These are phyloP conservation scores for Artemisia argyi DNA, from an alignment of 129 eudicot species.

Conservation along the genomic window DNA sequence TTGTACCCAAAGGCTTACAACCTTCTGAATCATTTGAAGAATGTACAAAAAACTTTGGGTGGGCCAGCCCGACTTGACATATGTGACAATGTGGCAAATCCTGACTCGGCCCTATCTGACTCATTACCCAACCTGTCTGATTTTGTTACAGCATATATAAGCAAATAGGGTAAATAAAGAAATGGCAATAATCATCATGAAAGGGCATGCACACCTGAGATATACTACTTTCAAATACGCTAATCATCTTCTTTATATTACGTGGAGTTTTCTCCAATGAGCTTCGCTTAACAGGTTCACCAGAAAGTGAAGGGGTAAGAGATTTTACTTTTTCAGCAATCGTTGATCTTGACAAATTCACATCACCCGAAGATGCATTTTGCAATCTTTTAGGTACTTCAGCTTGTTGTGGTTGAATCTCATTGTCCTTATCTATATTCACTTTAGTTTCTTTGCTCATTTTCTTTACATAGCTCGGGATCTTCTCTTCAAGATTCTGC, in stretches of 20 bases:
- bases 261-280: constrained; percentile 48
- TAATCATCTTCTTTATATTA: constrained; percentile 76
- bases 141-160: background rate
- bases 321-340: constrained; percentile 33
- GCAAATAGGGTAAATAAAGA: background rate
- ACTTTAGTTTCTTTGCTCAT: no score
- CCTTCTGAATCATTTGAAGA: no score
- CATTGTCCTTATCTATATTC: no score
- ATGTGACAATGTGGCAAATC: background rate
- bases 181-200: background rate
- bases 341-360: constrained; percentile 31
- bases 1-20: constrained; percentile 11
- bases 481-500: no score
- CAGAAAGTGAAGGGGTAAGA: constrained; percentile 13
- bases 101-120: background rate
- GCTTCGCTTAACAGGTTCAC: constrained; percentile 36
- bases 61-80: background rate
- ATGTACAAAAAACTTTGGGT: no score
- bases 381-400: background rate
- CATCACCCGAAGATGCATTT: constrained; percentile 21
- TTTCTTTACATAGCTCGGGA: no score
- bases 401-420: no score
- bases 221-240: constrained; percentile 64
- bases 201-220: constrained; percentile 49
- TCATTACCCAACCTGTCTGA: background rate